A percentile compares a stretch with the other conserved stretches of the same genome.
phyloP scores from a whole-genome alignment of 805 yeast genomes.

The Saccharomyces cerevisiae region DNA sequence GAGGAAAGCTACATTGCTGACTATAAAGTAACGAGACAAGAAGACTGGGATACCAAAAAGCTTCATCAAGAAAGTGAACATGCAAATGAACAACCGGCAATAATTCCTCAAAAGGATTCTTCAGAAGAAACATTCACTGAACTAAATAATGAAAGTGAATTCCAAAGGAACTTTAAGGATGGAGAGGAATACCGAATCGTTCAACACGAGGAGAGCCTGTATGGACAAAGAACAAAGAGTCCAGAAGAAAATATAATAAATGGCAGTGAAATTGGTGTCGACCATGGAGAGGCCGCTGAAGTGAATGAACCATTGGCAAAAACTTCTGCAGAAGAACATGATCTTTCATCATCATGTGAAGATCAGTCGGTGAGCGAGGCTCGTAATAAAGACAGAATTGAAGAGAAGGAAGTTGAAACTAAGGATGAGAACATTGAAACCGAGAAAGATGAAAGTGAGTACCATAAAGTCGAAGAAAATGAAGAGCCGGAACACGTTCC shows the following conservation, averaged over 20 bases:
- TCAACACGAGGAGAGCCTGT: not conserved
- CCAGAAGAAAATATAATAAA: not conserved
- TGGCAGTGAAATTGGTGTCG: not conserved
- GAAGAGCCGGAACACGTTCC: constrained; percentile 1
- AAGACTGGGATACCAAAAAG: not conserved
- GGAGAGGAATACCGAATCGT: not conserved
- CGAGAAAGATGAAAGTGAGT: not conserved
- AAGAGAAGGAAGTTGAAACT: not conserved
- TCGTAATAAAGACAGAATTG: not conserved
- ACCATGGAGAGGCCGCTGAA: not conserved
- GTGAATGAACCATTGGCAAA: not conserved
- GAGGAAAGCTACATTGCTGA: not conserved
- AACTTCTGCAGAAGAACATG: not conserved
- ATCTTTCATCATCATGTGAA: not conserved
- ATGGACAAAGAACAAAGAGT: not conserved
- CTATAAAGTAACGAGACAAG: not conserved
- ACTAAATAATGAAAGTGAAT: not conserved
- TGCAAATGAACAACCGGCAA: not conserved
- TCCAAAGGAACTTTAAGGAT: not conserved
- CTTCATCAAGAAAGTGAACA: not conserved
- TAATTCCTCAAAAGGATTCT: not conserved
- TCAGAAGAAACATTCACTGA: not conserved
- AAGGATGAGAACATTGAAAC: not conserved
- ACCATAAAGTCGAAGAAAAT: not conserved
- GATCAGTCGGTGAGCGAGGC: not conserved